Conservation (phyloP, 2,329 filamentous ascomycete species). For the Ophiostoma ulmi region DNA sequence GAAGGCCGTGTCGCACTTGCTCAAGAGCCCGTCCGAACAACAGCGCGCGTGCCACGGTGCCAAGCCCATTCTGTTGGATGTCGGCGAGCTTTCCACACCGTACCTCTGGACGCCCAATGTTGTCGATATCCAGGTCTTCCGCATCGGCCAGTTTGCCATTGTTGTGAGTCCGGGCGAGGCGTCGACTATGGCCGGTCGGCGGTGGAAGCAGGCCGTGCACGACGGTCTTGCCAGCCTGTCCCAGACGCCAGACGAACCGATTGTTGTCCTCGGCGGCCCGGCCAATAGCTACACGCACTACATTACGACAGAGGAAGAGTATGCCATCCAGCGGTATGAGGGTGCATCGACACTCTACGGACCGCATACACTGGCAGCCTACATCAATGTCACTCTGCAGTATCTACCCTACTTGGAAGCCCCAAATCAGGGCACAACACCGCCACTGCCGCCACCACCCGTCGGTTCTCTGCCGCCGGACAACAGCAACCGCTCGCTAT, state of each 20-base stretch:
- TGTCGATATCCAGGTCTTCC: conserved; percentile 79
- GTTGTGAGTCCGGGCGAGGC: conserved; percentile 83
- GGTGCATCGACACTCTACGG: conserved; percentile 86
- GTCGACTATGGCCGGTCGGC: conserved; percentile 84
- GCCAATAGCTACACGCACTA: conserved; percentile 73
- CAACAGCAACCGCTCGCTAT: conserved; percentile 68
- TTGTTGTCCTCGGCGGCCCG: conserved; percentile 78
- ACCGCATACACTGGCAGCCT: conserved; percentile 75
- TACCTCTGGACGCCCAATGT: conserved; percentile 90
- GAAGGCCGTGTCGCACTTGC: conserved; percentile 65
- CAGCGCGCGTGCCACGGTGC: conserved; percentile 72
- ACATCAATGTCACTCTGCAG: conserved; percentile 71
- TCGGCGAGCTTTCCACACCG: conserved; percentile 70
- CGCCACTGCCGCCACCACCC: conserved; percentile 27
- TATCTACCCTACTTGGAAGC: conserved; percentile 61
- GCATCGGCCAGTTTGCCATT: conserved; percentile 78
- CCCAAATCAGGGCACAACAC: conserved; percentile 35
- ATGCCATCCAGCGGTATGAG: conserved; percentile 66
- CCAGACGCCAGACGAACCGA: conserved; percentile 36
- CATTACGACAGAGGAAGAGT: conserved; percentile 40
- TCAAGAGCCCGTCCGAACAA: conserved; percentile 63
- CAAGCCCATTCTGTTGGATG: conserved; percentile 83
- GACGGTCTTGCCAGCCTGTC: conserved; percentile 38
- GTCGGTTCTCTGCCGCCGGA: conserved; percentile 64
- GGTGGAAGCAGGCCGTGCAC: conserved; percentile 70